Evolutionary conservation across 768 basidiomycete genomes (phyloP).

Genomic region (Mycena amicta): DNA sequence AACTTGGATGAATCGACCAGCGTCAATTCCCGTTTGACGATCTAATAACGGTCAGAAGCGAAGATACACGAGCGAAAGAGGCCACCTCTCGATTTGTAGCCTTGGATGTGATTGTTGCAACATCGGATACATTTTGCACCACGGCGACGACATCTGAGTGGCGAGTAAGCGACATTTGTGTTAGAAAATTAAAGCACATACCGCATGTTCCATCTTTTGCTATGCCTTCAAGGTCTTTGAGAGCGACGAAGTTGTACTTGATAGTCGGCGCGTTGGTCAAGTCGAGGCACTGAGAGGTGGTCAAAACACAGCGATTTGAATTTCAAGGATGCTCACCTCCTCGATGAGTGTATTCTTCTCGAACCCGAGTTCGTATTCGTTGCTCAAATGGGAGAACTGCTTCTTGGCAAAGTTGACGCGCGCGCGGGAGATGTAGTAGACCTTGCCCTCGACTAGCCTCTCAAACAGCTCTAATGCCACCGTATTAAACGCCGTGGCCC

Average conservation of each 20-base stretch:
- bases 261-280: constrained; percentile 73
- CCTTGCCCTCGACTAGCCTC: constrained; percentile 88
- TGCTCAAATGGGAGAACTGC: constrained; percentile 87
- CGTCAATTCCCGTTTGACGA: constrained; percentile 79
- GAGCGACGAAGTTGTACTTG: constrained; percentile 78
- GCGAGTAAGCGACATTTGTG: constrained; percentile 14
- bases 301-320: constrained; percentile 7
- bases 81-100: constrained; percentile 67
- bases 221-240: constrained; percentile 61
- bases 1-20: constrained; percentile 83
- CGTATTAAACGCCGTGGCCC: constrained; percentile 88
- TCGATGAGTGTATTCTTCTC: constrained; percentile 83
- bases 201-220: constrained; percentile 85
- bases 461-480: constrained; percentile 83
- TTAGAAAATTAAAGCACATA: too few species aligned
- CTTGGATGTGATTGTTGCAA: constrained; percentile 76
- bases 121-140: constrained; percentile 74
- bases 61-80: constrained; percentile 2
- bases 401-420: constrained; percentile 95
- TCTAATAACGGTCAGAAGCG: background rate
- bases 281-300: constrained; percentile 70
- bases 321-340: constrained; percentile 53
- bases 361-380: constrained; percentile 92
- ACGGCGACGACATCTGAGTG: constrained; percentile 81
- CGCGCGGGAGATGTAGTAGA: constrained; percentile 89